Conservation (phyloP, 345 rosid species). For the Schrenkiella parvula region DNA sequence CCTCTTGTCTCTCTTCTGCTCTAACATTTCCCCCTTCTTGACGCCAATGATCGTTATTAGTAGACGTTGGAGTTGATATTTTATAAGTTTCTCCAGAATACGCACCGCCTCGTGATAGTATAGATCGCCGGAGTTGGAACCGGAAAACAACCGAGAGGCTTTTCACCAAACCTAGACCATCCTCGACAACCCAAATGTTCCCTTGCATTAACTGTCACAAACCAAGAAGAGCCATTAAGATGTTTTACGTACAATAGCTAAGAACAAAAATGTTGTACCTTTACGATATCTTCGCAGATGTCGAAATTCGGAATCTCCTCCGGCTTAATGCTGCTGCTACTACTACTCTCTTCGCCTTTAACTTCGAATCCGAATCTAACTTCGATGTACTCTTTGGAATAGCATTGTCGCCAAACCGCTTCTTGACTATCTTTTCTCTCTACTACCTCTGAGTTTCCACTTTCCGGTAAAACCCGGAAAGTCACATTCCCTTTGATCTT, state of each 20-base stretch:
- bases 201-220: slow-evolving; percentile 69
- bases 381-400: slow-evolving; percentile 49
- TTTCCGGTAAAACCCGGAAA: slow-evolving; percentile 45
- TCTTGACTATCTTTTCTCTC: slow-evolving; percentile 50
- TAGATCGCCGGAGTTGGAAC: slow-evolving; percentile 54
- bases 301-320: slow-evolving; percentile 57
- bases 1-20: slow-evolving; percentile 1
- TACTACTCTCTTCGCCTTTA: slow-evolving; percentile 36
- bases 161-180: slow-evolving; percentile 50
- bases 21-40: background rate
- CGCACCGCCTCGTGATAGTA: slow-evolving; percentile 34
- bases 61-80: slow-evolving; percentile 16
- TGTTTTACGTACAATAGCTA: background rate
- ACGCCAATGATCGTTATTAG: slow-evolving; percentile 6
- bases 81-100: slow-evolving; percentile 18
- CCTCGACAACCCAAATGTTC: slow-evolving; percentile 56
- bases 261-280: slow-evolving; percentile 38
- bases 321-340: slow-evolving; percentile 31
- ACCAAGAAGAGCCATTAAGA: background rate
- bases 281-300: slow-evolving; percentile 61
- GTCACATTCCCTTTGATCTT: slow-evolving; percentile 43
- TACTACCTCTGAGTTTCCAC: slow-evolving; percentile 42
- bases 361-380: slow-evolving; percentile 61
- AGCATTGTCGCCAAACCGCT: slow-evolving; percentile 60
- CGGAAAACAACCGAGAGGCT: slow-evolving; percentile 65